These are phyloP conservation scores for Pistacia integerrima DNA, from an alignment of 345 rosid species.

Conservation along the genomic window DNA sequence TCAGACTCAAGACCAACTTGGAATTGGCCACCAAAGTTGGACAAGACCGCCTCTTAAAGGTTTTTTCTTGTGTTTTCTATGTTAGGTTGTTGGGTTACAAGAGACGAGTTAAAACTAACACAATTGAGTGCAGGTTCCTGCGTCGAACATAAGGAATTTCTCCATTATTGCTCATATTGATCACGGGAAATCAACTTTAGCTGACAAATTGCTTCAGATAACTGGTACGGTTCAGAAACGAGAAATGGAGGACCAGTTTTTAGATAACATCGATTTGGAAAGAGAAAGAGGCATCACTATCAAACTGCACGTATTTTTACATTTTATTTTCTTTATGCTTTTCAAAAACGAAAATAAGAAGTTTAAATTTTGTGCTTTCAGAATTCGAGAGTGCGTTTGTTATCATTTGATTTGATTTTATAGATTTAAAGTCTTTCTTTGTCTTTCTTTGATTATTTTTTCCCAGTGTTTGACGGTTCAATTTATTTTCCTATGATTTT, in stretches of 20 bases:
- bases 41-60: constrained; percentile 67
- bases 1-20: constrained; percentile 40
- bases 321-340: too few species aligned
- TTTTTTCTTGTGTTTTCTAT: neutral
- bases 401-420: too few species aligned
- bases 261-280: constrained; percentile 98
- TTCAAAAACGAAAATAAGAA: too few species aligned
- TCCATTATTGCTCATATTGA: constrained; percentile 94
- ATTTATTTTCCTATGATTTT: constrained; percentile 6
- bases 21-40: constrained; percentile 48
- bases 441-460: neutral
- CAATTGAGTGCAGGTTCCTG: constrained; percentile 54
- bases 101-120: neutral
- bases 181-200: constrained; percentile 95
- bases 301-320: constrained; percentile 64
- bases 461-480: constrained; percentile 4
- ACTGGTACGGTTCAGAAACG: constrained; percentile 94
- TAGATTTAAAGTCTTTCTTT: neutral
- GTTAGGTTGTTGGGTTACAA: neutral
- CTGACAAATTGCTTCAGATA: constrained; percentile 89
- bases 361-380: too few species aligned
- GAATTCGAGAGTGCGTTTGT: too few species aligned
- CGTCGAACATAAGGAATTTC: constrained; percentile 82
- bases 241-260: constrained; percentile 97
- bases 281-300: constrained; percentile 98